phyloP scores from a whole-genome alignment of 1,284 basidiomycete species.

The Phellopilus nigrolimitatus region DNA sequence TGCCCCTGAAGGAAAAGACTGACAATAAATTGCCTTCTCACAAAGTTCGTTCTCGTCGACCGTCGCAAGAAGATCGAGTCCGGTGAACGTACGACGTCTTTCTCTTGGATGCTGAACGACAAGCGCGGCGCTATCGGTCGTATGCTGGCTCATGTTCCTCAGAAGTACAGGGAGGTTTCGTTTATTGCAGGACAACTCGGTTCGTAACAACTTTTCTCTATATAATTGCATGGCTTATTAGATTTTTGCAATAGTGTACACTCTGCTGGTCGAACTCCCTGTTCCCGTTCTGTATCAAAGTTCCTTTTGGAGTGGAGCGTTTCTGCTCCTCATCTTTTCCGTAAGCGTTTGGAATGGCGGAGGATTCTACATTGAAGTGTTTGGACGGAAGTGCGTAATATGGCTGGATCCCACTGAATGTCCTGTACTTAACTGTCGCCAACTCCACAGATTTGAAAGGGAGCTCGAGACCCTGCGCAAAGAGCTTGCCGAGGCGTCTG shows the following conservation, averaged over 20 bases:
- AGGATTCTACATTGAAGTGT: conserved; percentile 91
- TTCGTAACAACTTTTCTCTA: conserved; percentile 33
- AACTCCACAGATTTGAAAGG: conserved; percentile 68
- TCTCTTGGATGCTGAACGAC: conserved; percentile 81
- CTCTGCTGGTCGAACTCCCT: conserved; percentile 81
- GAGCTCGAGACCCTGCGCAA: conserved; percentile 85
- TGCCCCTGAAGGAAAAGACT: conserved; percentile 9
- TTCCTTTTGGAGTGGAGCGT: conserved; percentile 67
- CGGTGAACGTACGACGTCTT: conserved; percentile 81
- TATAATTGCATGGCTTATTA: background rate
- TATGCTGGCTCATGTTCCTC: conserved; percentile 53
- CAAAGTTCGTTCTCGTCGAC: conserved; percentile 77
- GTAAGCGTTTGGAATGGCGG: conserved; percentile 85
- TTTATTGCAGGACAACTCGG: conserved; percentile 87
- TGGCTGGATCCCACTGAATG: conserved; percentile 8
- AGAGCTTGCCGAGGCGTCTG: conserved; percentile 67
- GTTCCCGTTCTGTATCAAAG: conserved; percentile 79
- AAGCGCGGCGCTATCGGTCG: conserved; percentile 80
- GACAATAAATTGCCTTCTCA: conserved; percentile 5
- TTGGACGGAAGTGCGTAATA: conserved; percentile 79
- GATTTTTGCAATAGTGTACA: conserved; percentile 55
- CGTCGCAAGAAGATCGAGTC: conserved; percentile 83
- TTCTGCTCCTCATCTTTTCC: conserved; percentile 73
- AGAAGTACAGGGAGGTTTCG: conserved; percentile 58
- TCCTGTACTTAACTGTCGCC: background rate